These are phyloP conservation scores for Pseudonitzschia pungens DNA, from an alignment of 108 stramenopile species.

Conservation along the genomic window DNA sequence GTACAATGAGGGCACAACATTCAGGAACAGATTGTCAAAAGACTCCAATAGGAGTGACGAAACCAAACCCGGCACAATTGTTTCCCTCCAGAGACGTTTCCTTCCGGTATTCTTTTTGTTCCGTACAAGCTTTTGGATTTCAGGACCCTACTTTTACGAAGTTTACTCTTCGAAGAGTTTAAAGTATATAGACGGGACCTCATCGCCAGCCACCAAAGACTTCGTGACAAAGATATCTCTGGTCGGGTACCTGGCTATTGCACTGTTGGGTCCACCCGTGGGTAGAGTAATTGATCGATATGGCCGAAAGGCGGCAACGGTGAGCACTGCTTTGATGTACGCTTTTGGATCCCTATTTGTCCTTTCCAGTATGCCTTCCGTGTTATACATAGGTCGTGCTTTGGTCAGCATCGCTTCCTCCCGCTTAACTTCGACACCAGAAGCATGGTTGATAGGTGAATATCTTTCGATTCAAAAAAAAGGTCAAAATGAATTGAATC, in stretches of 20 bases:
- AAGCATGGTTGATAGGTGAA: slow-evolving; percentile 95
- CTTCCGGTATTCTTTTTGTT: slow-evolving; percentile 91
- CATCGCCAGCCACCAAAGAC: neutral
- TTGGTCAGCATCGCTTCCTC: slow-evolving; percentile 87
- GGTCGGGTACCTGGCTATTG: slow-evolving; percentile 89
- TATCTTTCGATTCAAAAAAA: slow-evolving; percentile 28
- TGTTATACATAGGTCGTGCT: slow-evolving; percentile 83
- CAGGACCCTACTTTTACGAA: slow-evolving; percentile 97
- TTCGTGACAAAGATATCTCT: slow-evolving; percentile 87
- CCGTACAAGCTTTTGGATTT: slow-evolving; percentile 95
- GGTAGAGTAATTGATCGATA: slow-evolving; percentile 81
- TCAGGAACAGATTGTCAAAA: neutral
- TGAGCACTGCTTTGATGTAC: slow-evolving; percentile 78
- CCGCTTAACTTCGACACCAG: slow-evolving; percentile 83
- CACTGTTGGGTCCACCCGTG: slow-evolving; percentile 83
- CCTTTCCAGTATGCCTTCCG: slow-evolving; percentile 54
- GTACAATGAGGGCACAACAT: neutral
- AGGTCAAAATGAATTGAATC: slow-evolving; percentile 35
- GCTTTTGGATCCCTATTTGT: slow-evolving; percentile 81
- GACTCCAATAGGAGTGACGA: neutral
- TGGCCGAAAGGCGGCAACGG: slow-evolving; percentile 83
- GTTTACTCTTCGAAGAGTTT: slow-evolving; percentile 90
- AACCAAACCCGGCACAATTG: slow-evolving; percentile 39
- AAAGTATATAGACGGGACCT: slow-evolving; percentile 28
- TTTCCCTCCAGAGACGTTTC: slow-evolving; percentile 74